Base-by-base conservation (phyloP, 768 basidiomycete genomes). In the Xanthoconium stramineum region DNA sequence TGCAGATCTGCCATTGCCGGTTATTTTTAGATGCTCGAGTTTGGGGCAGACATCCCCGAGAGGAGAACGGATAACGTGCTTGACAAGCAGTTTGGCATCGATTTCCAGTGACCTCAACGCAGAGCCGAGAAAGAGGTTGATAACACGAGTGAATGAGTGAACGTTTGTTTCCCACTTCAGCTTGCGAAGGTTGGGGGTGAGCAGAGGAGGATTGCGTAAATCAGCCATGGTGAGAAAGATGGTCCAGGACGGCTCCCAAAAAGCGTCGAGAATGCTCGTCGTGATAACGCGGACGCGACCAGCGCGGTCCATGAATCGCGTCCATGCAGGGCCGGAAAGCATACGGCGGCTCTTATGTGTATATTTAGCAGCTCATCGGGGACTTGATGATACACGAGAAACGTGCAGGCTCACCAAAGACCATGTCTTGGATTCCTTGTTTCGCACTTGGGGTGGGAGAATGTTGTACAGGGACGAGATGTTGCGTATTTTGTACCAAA, bases 71-170 rank as follows among this genome's bases (percentile, higher is more conserved):
- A 65, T 46, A 13, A 47, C 36, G 13, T 15, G 53, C 9, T 57
- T 33, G 38, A 57, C 40, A 51, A 66, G 19, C 6, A 65, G 13
- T 49, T 59, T 65, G n/a, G 53, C 66, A 36, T 68, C 63, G 14
- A 67, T 56, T 40, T 65, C 65, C 38, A 67, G 55, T 35, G 65
- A 67, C 0, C 48, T 47, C 24, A 66, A 53, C 15, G 63, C 58
- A 43, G 63, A 61, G 24, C 55, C 14, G 48, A 67, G 50, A n/a
- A 67, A 62, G 33, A 65, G 57, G n/a, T 65, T 68, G 55, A 67
- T 57, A 2, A 39, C 56, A 0, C 54, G 35, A 33, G 30, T 20
- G 14, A 54, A 20, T 1, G 32, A 19, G 6, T 28, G 45, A n/a
- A 43, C 36, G 30, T 8, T 46, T 17, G 60, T 30, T 19, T 50